phyloP scores from a whole-genome alignment of 1,284 basidiomycete genomes.

The Golubevia sp. region DNA sequence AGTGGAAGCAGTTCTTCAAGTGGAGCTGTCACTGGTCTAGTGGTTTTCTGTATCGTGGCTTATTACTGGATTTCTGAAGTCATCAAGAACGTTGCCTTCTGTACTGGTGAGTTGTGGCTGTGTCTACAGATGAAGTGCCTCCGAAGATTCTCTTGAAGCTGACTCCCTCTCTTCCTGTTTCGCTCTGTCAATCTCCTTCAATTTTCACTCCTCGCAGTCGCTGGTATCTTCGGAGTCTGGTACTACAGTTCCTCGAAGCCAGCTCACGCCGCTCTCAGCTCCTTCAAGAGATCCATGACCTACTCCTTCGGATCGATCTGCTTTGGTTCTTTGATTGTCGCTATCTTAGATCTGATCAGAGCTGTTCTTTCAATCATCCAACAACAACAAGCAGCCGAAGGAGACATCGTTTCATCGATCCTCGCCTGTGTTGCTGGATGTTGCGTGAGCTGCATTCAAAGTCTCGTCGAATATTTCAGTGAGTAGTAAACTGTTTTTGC shows the following conservation, averaged over 20 bases:
- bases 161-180: too few relatives aligned
- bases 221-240: constrained; percentile 44
- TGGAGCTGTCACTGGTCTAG: constrained; percentile 39
- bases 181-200: too few relatives aligned
- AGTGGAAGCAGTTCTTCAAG: constrained; percentile 24
- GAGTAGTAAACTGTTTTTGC: too few relatives aligned
- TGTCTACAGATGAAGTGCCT: too few relatives aligned
- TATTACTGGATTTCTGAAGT: constrained; percentile 24
- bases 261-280: constrained; percentile 41
- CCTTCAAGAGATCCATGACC: constrained; percentile 80
- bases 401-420: constrained; percentile 75
- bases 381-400: constrained; percentile 74
- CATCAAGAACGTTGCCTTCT: constrained; percentile 51
- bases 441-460: constrained; percentile 75
- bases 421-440: constrained; percentile 81
- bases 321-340: constrained; percentile 86
- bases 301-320: constrained; percentile 85
- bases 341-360: constrained; percentile 76
- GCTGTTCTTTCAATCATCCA: constrained; percentile 72
- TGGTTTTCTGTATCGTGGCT: constrained; percentile 43
- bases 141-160: too few relatives aligned
- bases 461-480: constrained; percentile 79
- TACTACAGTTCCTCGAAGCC: constrained; percentile 29
- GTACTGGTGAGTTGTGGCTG: too few relatives aligned
- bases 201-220: too few relatives aligned